Evolutionary conservation across 2,329 filamentous ascomycete species (phyloP).

Genomic region (Exserohilum turcica): DNA sequence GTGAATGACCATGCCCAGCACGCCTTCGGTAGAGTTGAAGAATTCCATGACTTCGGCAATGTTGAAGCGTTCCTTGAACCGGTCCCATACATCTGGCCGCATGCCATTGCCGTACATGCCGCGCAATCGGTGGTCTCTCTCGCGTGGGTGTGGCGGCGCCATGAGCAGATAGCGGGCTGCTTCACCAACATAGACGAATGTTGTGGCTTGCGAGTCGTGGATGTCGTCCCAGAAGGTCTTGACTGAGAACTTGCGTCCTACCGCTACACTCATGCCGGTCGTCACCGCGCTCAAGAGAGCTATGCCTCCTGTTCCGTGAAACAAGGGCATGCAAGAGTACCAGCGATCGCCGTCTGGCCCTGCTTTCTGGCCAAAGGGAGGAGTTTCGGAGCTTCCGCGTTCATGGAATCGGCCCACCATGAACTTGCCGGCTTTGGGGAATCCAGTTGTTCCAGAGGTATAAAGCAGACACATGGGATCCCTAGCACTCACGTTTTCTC

Average conservation of each 20-base stretch:
- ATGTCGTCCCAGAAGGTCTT: conserved; percentile 74
- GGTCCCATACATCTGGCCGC: conserved; percentile 69
- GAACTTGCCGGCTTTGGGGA: conserved; percentile 62
- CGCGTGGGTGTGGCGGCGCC: conserved; percentile 64
- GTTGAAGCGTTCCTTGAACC: conserved; percentile 66
- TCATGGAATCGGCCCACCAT: conserved; percentile 36
- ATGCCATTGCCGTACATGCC: conserved; percentile 69
- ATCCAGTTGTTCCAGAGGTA: conserved; percentile 74
- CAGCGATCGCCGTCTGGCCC: conserved; percentile 61
- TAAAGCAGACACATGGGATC: conserved; percentile 70
- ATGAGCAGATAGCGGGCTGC: conserved; percentile 74
- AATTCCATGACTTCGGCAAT: conserved; percentile 70
- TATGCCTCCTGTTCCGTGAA: conserved; percentile 73
- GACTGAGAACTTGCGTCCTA: conserved; percentile 69
- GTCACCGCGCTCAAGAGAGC: conserved; percentile 57
- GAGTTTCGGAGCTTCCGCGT: conserved; percentile 43
- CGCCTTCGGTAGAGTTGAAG: conserved; percentile 76
- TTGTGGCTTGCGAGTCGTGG: conserved; percentile 67
- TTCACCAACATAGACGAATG: conserved; percentile 78
- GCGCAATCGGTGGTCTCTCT: conserved; percentile 62
- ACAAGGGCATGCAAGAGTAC: conserved; percentile 78
- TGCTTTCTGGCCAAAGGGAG: conserved; percentile 40
- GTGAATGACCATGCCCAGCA: conserved; percentile 63
- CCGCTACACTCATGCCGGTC: conserved; percentile 56
- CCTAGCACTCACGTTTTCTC: conserved; percentile 56